These are phyloP conservation scores for Evansstolkia leycettana DNA, from an alignment of 495 filamentous ascomycete genomes.

Conservation along the genomic window DNA sequence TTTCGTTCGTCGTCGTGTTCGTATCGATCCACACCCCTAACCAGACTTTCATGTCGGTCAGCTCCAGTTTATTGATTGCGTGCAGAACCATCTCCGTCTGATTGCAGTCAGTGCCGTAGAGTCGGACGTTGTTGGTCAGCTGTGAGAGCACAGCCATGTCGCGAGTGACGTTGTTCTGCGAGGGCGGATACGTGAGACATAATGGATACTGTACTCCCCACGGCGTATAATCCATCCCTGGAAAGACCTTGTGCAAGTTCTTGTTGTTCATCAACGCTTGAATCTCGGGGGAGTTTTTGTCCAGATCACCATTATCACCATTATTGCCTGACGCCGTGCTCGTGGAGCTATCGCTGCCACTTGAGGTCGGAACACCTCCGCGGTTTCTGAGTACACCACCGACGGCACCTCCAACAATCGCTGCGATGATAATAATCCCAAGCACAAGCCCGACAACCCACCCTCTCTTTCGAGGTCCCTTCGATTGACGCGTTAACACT, in stretches of 20 bases:
- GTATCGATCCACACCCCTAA: conserved; percentile 87
- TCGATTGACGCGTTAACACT: conserved; percentile 43
- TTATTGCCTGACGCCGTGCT: conserved; percentile 31
- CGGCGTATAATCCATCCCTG: conserved; percentile 94
- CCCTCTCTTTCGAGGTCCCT: conserved; percentile 52
- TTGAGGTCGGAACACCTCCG: conserved; percentile 1
- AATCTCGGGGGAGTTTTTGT: conserved; percentile 67
- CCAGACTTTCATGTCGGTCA: conserved; percentile 83
- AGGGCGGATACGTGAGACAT: conserved; percentile 65
- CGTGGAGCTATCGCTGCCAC: conserved; percentile 4
- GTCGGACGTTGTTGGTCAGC: conserved; percentile 74
- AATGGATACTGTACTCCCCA: conserved; percentile 83
- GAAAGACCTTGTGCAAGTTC: conserved; percentile 83
- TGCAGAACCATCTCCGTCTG: conserved; percentile 92
- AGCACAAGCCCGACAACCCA: conserved; percentile 56
- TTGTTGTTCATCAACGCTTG: conserved; percentile 66
- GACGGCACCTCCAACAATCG: conserved; percentile 66
- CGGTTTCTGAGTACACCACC: conserved; percentile 54
- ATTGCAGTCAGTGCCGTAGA: conserved; percentile 97
- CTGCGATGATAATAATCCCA: conserved; percentile 50
- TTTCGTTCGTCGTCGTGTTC: conserved; percentile 70
- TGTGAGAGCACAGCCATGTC: conserved; percentile 88
- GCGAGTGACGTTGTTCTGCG: conserved; percentile 86
- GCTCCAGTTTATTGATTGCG: conserved; percentile 58
- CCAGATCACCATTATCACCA: conserved; percentile 50